A percentile compares a stretch with the other conserved stretches of the same genome.
These are phyloP conservation scores for Edaphochlamys debaryana DNA, from an alignment of 139 green algal species.

Conservation along the genomic window DNA sequence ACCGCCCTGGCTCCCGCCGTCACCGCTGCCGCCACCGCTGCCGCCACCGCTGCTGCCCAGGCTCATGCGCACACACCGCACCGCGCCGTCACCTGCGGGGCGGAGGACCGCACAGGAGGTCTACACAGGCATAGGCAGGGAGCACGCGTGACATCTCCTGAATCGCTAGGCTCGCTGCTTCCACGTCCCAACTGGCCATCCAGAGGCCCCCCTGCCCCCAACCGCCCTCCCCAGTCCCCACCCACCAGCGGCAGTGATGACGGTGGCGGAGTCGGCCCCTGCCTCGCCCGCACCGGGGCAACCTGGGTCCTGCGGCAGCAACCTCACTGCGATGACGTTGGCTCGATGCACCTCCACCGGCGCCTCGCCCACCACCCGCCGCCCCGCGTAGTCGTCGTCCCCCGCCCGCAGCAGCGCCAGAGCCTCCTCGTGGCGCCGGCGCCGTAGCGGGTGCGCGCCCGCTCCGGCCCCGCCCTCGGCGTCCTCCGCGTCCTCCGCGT, in stretches of 20 bases:
- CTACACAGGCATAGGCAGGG: too few species aligned
- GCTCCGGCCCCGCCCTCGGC: background rate
- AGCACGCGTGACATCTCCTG: too few species aligned
- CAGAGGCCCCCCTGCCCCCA: too few species aligned
- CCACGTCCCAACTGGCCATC: too few species aligned
- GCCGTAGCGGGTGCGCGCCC: background rate
- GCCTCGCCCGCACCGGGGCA: conserved; percentile 36
- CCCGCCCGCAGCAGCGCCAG: conserved; percentile 24
- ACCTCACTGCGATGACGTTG: conserved; percentile 39
- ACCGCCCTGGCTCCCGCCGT: too few species aligned
- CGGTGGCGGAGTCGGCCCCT: background rate
- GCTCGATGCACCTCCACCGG: background rate
- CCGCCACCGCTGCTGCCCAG: background rate
- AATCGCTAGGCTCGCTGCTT: too few species aligned
- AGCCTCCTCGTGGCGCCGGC: conserved; percentile 2
- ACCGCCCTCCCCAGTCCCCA: too few species aligned
- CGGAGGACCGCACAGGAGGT: too few species aligned
- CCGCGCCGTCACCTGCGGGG: background rate
- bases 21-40: background rate
- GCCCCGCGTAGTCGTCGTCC: background rate
- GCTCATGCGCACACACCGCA: conserved; percentile 6
- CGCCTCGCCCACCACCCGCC: background rate
- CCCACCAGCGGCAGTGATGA: conserved; percentile 9
- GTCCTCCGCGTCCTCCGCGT: background rate
- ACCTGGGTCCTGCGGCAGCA: conserved; percentile 24